Evolutionary conservation across 805 yeast genomes (phyloP), one percentile per base, ranked within the genome.

Genomic region (Dipodascus albidus): DNA sequence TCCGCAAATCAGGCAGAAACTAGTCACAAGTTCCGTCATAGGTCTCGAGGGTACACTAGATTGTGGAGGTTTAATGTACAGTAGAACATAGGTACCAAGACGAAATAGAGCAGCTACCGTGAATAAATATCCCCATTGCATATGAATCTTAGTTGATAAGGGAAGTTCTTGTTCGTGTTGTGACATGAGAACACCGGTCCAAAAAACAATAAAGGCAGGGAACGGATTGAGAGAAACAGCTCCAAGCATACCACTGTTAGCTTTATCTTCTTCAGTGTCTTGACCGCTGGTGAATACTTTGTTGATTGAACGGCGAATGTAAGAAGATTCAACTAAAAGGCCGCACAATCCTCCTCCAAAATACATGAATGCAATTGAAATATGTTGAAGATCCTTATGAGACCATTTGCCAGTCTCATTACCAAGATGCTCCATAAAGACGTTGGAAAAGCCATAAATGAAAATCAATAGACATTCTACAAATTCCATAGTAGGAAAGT

Each of bases 111-210:
- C 85, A 1, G 88, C 98, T 60, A 80, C 78, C 17, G 90, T 77
- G 55, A 93, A 74, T 62, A 93, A 69, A 54, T 77, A 75, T 4
- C 99, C 99, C 99, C 99, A 93, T 69, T 89, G 97, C 53, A 78
- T 72, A 67, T 93, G 99, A 57, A 93, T 79, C 19, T 69, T 72
- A 1, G 97, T 88, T 1, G 96, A 82, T 31, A 85, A 75, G 52
- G 66, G 73, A 0, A 93, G 83, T 3, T 90, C 85, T 69, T 93
- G 99, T 42, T 81, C 82, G 68, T 93, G 99, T 67, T 85, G 87
- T 1, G 97, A 89, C 99, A 93, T 93, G 57, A 93, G 74, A 14
- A 84, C 76, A 24, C 99, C 99, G 1, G 98, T 93, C 96, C 96
- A 93, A 70, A 87, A 93, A 33, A 93, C 86, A 1, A 95, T 88